A percentile compares a stretch with the other conserved stretches of the same genome.
phyloP scores from a whole-genome alignment of 2,329 filamentous ascomycete genomes.

The Exophiala alcalophila region DNA sequence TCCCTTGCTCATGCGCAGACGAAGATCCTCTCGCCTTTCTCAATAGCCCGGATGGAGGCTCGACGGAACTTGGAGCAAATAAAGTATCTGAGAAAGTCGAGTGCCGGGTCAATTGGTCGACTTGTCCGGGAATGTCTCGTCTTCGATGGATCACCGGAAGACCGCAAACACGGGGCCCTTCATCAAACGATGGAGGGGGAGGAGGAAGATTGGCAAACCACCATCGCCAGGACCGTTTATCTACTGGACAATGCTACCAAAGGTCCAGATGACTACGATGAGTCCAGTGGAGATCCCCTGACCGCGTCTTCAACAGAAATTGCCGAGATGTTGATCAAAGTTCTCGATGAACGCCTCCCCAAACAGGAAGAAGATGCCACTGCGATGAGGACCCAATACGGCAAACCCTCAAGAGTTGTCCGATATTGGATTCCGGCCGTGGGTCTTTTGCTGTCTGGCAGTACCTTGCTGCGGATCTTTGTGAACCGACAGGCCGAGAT shows the following conservation, averaged over 20 bases:
- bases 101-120: slow-evolving; percentile 81
- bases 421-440: slow-evolving; percentile 85
- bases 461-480: slow-evolving; percentile 77
- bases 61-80: slow-evolving; percentile 69
- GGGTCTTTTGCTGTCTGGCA: slow-evolving; percentile 73
- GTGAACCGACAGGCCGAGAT: slow-evolving; percentile 74
- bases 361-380: slow-evolving; percentile 60
- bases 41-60: slow-evolving; percentile 70
- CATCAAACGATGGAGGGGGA: slow-evolving; percentile 28
- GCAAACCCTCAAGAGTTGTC: slow-evolving; percentile 69
- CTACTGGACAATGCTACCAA: slow-evolving; percentile 67
- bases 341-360: slow-evolving; percentile 68
- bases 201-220: slow-evolving; percentile 67
- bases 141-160: slow-evolving; percentile 50
- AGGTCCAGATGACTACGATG: slow-evolving; percentile 10
- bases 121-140: slow-evolving; percentile 81
- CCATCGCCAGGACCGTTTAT: slow-evolving; percentile 74
- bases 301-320: slow-evolving; percentile 23
- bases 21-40: slow-evolving; percentile 73
- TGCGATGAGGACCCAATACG: slow-evolving; percentile 60
- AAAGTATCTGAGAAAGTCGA: slow-evolving; percentile 71
- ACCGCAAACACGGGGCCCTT: slow-evolving; percentile 22
- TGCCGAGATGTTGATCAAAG: slow-evolving; percentile 45
- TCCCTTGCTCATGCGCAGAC: slow-evolving; percentile 69
- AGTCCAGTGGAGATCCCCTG: slow-evolving; percentile 13